A percentile compares a stretch with the other conserved stretches of the same genome.
Conservation (phyloP, 2,329 filamentous ascomycete genomes). For the Ascochyta pisi region DNA sequence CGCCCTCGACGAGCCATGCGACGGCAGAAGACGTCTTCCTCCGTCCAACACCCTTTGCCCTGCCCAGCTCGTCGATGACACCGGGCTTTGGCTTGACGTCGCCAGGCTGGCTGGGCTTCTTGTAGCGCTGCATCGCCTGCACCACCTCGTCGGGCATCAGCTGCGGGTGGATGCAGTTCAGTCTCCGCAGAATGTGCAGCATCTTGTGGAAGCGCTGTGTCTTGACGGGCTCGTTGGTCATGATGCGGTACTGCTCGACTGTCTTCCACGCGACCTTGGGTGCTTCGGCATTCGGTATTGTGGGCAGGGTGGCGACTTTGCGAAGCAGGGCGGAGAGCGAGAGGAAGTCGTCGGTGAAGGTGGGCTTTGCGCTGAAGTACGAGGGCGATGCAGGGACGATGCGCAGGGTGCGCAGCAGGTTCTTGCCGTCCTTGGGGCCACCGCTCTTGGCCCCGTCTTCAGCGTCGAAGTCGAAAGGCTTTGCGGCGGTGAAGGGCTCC, state of each 20-base stretch:
- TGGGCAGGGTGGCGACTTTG: conserved; percentile 76
- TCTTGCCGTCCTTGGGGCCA: conserved; percentile 15
- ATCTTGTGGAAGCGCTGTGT: conserved; percentile 78
- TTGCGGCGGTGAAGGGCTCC: conserved; percentile 51
- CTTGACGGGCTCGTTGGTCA: conserved; percentile 57
- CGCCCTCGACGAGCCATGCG: conserved; percentile 90
- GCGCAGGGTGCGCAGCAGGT: conserved; percentile 59
- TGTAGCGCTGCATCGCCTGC: conserved; percentile 71
- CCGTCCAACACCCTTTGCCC: conserved; percentile 80
- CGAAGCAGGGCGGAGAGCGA: conserved; percentile 73
- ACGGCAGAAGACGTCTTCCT: conserved; percentile 87
- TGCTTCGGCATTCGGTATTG: conserved; percentile 68
- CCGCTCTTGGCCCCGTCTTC: conserved; percentile 15
- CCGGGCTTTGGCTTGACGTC: conserved; percentile 68
- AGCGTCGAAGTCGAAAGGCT: conserved; percentile 52
- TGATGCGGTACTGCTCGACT: conserved; percentile 73
- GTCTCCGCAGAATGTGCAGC: conserved; percentile 74
- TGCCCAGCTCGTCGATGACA: conserved; percentile 76
- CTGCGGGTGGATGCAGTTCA: conserved; percentile 85
- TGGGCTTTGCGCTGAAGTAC: conserved; percentile 89
- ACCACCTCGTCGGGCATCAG: conserved; percentile 75
- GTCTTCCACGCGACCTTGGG: conserved; percentile 82
- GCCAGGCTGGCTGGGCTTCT: conserved; percentile 75
- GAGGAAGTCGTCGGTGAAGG: conserved; percentile 86
- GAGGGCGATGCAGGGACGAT: conserved; percentile 84